Conservation (phyloP, 2,329 filamentous ascomycete genomes). For the Botrytis paeoniae region DNA sequence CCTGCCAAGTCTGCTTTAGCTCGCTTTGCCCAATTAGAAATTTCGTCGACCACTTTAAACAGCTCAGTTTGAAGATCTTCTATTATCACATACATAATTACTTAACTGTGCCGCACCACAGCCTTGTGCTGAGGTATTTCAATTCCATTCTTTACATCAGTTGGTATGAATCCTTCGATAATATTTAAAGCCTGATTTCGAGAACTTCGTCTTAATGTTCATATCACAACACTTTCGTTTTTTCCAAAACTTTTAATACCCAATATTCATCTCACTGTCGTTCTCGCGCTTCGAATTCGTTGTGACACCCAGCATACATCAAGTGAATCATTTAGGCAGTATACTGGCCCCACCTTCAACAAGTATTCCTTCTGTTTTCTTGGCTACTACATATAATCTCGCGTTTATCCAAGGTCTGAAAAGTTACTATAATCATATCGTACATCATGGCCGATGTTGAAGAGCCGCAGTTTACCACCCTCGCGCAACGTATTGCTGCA, state of each 20-base stretch:
- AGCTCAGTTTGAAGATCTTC: neutral
- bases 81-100: neutral
- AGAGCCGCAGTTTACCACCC: conserved; percentile 58
- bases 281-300: neutral
- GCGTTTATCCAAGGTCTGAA: neutral
- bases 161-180: conserved; percentile 5
- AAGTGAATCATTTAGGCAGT: conserved; percentile 10
- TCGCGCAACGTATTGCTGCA: conserved; percentile 62
- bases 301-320: neutral
- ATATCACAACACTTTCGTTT: neutral
- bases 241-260: neutral
- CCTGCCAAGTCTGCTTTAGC: neutral
- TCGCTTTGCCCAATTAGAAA: neutral
- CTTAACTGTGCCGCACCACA: conserved; percentile 9
- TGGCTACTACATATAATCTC: neutral
- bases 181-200: neutral
- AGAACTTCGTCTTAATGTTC: neutral
- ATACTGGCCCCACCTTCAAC: neutral
- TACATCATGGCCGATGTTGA: conserved; percentile 56
- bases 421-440: neutral
- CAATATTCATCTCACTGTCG: neutral
- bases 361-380: neutral
- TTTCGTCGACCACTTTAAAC: neutral
- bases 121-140: conserved; percentile 8
- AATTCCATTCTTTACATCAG: neutral